A percentile compares a stretch with the other conserved stretches of the same genome.
phyloP scores from a whole-genome alignment of 169 alveolate genomes.

The Neospora caninum region DNA sequence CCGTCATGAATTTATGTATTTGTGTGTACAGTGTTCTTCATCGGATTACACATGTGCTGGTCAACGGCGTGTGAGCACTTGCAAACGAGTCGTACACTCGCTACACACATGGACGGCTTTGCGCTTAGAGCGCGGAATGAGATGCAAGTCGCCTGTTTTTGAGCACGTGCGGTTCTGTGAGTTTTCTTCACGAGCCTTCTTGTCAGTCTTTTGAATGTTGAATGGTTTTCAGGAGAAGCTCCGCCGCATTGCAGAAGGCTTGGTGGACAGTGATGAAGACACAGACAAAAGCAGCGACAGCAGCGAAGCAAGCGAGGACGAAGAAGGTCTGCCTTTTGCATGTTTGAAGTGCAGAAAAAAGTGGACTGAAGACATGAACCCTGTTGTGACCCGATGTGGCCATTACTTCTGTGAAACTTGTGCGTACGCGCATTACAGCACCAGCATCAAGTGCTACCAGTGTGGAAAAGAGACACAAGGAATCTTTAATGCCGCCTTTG shows the following conservation, averaged over 20 bases:
- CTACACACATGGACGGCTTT: no score
- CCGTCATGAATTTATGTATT: no score
- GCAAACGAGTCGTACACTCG: no score
- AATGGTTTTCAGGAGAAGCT: conserved; percentile 8
- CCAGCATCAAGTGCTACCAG: conserved; percentile 44
- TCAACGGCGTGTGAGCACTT: no score
- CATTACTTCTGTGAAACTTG: conserved; percentile 96
- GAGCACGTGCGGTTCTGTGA: background rate
- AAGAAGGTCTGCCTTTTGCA: conserved; percentile 77
- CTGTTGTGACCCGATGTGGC: conserved; percentile 90
- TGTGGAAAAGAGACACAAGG: conserved; percentile 66
- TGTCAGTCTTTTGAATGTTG: background rate
- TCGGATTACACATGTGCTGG: no score
- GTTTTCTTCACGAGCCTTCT: no score
- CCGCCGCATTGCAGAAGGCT: conserved; percentile 48
- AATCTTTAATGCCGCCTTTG: conserved; percentile 42
- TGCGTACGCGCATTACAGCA: conserved; percentile 85
- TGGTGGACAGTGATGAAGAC: background rate
- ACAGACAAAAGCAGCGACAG: background rate
- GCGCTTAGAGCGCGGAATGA: no score
- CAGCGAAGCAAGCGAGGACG: conserved; percentile 70
- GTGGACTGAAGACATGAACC: conserved; percentile 84
- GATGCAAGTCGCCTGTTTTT: background rate
- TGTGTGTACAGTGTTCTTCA: no score
- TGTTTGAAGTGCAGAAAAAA: conserved; percentile 88